A percentile compares a stretch with the other conserved stretches of the same genome.
phyloP scores from a whole-genome alignment of 106 monocot species.

The Apostasia shenzhenica region DNA sequence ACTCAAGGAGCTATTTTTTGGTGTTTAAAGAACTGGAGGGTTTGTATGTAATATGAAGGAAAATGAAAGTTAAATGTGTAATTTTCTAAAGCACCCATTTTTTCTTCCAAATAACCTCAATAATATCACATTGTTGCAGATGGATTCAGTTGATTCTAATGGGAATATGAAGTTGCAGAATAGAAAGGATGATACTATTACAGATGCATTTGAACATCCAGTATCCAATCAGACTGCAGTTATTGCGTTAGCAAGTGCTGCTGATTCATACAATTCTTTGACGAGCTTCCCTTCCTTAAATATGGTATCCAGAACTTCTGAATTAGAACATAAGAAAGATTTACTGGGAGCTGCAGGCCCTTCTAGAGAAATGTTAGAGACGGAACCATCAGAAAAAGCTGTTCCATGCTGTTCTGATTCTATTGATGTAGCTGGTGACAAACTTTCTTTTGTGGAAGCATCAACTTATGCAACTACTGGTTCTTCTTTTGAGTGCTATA shows the following conservation, averaged over 20 bases:
- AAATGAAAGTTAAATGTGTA: too few species aligned
- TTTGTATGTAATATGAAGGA: too few species aligned
- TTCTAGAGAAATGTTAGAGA: conserved; percentile 10
- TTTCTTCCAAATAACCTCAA: too few species aligned
- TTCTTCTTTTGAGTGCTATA: conserved; percentile 6
- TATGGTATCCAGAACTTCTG: conserved; percentile 8
- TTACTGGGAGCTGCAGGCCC: conserved; percentile 1
- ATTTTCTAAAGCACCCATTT: too few species aligned
- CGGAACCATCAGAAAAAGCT: conserved; percentile 5
- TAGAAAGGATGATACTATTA: not conserved
- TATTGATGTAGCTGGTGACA: not conserved
- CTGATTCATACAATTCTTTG: conserved; percentile 13
- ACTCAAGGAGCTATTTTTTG: too few species aligned
- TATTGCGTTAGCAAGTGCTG: not conserved
- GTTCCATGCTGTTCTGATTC: not conserved
- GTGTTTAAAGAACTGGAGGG: too few species aligned
- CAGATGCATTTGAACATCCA: not conserved
- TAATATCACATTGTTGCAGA: conserved; percentile 9
- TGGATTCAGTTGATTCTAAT: conserved; percentile 7
- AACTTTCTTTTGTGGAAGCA: conserved; percentile 1
- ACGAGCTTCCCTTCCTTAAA: conserved; percentile 4
- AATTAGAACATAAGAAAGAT: not conserved
- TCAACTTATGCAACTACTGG: conserved; percentile 7
- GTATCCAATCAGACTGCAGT: not conserved
- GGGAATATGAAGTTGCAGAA: not conserved